These are phyloP conservation scores for Drosera capensis DNA, from an alignment of 148 eudicot species.

Conservation along the genomic window DNA sequence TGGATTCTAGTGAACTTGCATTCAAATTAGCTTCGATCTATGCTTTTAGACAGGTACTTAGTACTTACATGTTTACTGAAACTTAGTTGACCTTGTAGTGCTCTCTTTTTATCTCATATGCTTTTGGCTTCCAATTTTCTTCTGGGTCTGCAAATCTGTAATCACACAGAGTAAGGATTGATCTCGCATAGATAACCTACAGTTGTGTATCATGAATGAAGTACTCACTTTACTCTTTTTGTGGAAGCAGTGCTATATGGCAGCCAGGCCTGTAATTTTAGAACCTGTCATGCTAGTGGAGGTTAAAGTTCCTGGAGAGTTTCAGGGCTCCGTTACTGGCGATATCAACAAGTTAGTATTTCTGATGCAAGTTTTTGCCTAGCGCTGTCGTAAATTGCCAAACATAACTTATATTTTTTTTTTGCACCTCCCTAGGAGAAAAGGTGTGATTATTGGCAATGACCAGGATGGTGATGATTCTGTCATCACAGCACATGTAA, in stretches of 20 bases:
- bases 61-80: not conserved
- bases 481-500: conserved; percentile 66
- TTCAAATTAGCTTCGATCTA: conserved; percentile 88
- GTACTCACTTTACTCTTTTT: not conserved
- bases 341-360: conserved; percentile 77
- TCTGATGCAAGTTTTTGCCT: too few species aligned
- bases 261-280: conserved; percentile 79
- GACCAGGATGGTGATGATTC: conserved; percentile 97
- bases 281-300: conserved; percentile 98
- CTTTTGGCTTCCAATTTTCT: not conserved
- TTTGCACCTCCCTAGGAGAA: conserved; percentile 43
- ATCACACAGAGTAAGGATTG: too few species aligned
- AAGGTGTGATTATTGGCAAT: conserved; percentile 81
- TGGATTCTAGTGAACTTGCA: conserved; percentile 99
- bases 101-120: not conserved
- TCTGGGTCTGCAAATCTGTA: too few species aligned
- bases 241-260: conserved; percentile 72
- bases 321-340: conserved; percentile 88
- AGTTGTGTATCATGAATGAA: not conserved
- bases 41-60: conserved; percentile 90
- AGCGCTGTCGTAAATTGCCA: not conserved
- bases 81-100: not conserved
- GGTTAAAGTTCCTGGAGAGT: conserved; percentile 78
- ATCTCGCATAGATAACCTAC: not conserved
- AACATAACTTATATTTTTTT: conserved; percentile 6